Evolutionary conservation across 225 moss, liverwort and hornwort genomes (phyloP).

Genomic region (Asterella californica): DNA sequence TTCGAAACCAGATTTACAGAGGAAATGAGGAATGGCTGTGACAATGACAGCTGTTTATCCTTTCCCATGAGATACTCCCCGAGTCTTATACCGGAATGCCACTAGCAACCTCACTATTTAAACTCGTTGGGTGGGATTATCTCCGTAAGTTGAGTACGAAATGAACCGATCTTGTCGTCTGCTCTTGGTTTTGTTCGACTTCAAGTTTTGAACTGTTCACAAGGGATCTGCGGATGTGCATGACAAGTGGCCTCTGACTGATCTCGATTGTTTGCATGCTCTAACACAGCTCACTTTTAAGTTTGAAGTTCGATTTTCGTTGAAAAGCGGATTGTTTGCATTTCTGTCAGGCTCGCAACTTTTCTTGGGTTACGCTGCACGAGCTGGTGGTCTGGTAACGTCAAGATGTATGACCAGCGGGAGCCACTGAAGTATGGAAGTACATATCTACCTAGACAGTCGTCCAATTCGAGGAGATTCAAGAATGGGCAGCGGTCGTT

Average conservation of each 20-base stretch:
- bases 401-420: constrained; percentile 18
- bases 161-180: background rate
- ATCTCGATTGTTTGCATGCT: background rate
- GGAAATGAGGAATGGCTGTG: too few relatives aligned
- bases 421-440: constrained; percentile 16
- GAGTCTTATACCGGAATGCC: too few relatives aligned
- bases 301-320: background rate
- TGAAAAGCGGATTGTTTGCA: background rate
- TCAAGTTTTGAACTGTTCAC: background rate
- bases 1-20: background rate
- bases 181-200: background rate
- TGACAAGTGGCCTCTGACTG: background rate
- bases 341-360: background rate
- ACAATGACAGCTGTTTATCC: background rate
- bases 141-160: background rate
- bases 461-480: constrained; percentile 17
- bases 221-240: background rate
- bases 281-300: background rate
- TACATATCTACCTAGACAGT: constrained; percentile 10
- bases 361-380: background rate
- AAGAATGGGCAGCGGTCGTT: constrained; percentile 34
- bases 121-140: too few relatives aligned
- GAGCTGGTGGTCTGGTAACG: background rate
- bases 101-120: too few relatives aligned
- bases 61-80: background rate